Percentiles rank a stretch among this genome's conserved stretches.
These are phyloP conservation scores for Amborella trichopoda DNA, from an alignment of 164 flowering plant genomes.

Conservation along the genomic window DNA sequence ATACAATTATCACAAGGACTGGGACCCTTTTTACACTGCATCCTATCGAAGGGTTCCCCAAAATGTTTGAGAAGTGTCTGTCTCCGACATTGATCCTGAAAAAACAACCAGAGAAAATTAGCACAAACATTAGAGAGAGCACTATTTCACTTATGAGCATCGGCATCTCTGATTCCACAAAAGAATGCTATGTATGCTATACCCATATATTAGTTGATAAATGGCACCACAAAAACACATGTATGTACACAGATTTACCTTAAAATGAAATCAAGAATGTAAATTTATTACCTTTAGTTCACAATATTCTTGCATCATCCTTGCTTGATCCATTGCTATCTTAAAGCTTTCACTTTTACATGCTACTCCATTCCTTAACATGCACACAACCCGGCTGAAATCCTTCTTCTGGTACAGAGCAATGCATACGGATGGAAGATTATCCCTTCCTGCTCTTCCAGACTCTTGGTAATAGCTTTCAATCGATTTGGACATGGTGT, in stretches of 20 bases:
- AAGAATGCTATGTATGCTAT: too few species aligned
- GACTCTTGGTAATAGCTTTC: conserved; percentile 99
- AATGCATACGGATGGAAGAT: conserved; percentile 63
- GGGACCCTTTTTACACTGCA: conserved; percentile 52
- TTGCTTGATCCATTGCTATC: conserved; percentile 70
- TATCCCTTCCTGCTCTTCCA: conserved; percentile 94
- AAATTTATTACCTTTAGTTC: conserved; percentile 59
- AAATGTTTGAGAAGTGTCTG: conserved; percentile 71
- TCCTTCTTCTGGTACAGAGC: conserved; percentile 90
- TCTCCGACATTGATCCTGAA: conserved; percentile 70
- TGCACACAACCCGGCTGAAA: conserved; percentile 88
- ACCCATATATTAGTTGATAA: too few species aligned
- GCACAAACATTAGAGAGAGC: too few species aligned
- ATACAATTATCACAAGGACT: conserved; percentile 90
- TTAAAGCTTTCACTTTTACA: conserved; percentile 51
- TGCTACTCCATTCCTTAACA: conserved; percentile 64
- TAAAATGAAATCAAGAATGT: not conserved
- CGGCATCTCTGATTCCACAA: too few species aligned
- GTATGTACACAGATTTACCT: too few species aligned
- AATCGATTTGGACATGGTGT: conserved; percentile 88
- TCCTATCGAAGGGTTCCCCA: conserved; percentile 65
- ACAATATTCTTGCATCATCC: conserved; percentile 80
- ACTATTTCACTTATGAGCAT: too few species aligned
- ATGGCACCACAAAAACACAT: too few species aligned
- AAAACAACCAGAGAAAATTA: not conserved